A percentile compares a stretch with the other conserved stretches of the same genome.
Evolutionary conservation across 345 rosid genomes (phyloP).

Genomic region (Abelmoschus esculentus): DNA sequence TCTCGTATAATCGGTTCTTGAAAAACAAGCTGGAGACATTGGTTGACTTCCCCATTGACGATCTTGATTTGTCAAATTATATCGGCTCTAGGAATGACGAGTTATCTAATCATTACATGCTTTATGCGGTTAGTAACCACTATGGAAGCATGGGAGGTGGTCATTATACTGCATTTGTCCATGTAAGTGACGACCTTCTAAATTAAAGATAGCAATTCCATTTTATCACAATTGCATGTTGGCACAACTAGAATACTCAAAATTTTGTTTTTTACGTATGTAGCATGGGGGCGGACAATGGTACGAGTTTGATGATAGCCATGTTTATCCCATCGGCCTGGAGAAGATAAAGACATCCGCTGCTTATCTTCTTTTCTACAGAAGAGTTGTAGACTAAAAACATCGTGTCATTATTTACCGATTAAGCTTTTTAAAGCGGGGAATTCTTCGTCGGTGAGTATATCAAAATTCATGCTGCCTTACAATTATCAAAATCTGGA

Average conservation of each 20-base stretch:
- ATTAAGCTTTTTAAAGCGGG: conserved; percentile 3
- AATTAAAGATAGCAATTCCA: neutral
- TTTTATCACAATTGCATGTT: neutral
- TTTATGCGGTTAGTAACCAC: conserved; percentile 3
- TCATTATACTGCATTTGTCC: conserved; percentile 49
- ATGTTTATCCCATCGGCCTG: conserved; percentile 54
- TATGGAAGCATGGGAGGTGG: conserved; percentile 6
- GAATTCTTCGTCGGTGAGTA: conserved; percentile 11
- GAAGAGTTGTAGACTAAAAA: conserved; percentile 58
- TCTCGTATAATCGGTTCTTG: conserved; percentile 74
- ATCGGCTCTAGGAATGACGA: conserved; percentile 48
- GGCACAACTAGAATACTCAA: conserved; percentile 3
- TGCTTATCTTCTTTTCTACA: conserved; percentile 93
- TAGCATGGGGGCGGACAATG: conserved; percentile 89
- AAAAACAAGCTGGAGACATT: conserved; percentile 91
- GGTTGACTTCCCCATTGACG: conserved; percentile 83
- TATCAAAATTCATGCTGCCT: conserved; percentile 17
- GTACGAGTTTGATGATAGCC: conserved; percentile 94
- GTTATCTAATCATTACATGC: conserved; percentile 55
- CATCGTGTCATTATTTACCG: neutral
- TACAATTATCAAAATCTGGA: neutral
- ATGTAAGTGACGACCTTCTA: conserved; percentile 48
- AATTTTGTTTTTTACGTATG: conserved; percentile 16
- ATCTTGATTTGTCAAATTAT: conserved; percentile 79
- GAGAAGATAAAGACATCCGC: conserved; percentile 91